phyloP scores from a whole-genome alignment of 768 basidiomycete species.

The Macrolepiota fuliginosa region DNA sequence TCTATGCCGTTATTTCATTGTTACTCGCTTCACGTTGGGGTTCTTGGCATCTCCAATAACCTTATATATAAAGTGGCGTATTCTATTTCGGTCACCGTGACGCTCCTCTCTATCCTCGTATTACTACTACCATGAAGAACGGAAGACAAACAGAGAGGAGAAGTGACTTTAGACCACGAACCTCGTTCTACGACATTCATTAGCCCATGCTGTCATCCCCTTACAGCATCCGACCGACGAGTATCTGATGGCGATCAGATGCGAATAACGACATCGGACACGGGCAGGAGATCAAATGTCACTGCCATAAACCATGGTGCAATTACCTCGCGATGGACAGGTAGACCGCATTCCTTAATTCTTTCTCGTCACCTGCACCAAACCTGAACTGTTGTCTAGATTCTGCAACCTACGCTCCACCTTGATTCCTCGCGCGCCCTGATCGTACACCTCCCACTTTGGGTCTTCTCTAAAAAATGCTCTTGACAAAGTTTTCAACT shows the following conservation, averaged over 20 bases:
- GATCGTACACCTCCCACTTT: neutral
- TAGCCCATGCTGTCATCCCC: neutral
- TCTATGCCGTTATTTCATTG: neutral
- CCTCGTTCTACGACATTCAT: neutral
- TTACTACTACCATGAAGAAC: neutral
- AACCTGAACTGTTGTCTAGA: neutral
- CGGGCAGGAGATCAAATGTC: neutral
- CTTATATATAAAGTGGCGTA: constrained; percentile 1
- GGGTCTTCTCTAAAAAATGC: neutral
- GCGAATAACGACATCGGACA: neutral
- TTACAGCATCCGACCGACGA: neutral
- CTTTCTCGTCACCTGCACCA: neutral
- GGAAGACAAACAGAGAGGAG: constrained; percentile 3
- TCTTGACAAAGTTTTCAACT: neutral
- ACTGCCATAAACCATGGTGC: neutral
- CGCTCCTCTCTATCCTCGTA: constrained; percentile 1
- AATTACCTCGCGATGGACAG: neutral
- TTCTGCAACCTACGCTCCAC: neutral
- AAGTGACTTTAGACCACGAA: neutral
- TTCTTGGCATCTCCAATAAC: neutral
- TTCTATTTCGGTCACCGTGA: neutral
- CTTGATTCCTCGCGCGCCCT: neutral
- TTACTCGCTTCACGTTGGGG: constrained; percentile 1
- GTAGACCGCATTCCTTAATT: neutral
- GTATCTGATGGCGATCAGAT: neutral